A percentile compares a stretch with the other conserved stretches of the same genome.
These are phyloP conservation scores for Phaeosphaeriaceae sp. DNA, from an alignment of 2,329 filamentous ascomycete species.

Conservation along the genomic window DNA sequence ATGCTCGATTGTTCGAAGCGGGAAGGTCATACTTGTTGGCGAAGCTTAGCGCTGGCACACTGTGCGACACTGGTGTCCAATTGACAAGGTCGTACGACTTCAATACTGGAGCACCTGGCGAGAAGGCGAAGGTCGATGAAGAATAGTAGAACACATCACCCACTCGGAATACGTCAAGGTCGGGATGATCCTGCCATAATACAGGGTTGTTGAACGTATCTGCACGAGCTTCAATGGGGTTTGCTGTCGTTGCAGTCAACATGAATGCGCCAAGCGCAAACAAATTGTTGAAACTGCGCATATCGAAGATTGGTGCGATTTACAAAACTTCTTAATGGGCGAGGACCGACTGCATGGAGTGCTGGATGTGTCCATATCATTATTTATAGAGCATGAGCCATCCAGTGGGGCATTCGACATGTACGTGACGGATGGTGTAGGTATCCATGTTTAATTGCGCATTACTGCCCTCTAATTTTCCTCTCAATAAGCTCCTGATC, in stretches of 20 bases:
- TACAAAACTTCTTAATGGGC: no score
- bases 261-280: background rate
- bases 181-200: conserved; percentile 63
- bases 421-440: background rate
- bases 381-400: no score
- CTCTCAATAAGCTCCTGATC: background rate
- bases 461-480: background rate
- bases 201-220: conserved; percentile 57
- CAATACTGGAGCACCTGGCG: conserved; percentile 63
- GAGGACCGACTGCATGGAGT: no score
- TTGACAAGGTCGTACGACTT: conserved; percentile 62
- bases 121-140: conserved; percentile 64
- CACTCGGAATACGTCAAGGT: conserved; percentile 61
- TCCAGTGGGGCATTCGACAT: no score
- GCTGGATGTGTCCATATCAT: no score
- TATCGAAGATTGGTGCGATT: background rate
- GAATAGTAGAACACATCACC: conserved; percentile 61
- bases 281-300: background rate
- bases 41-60: conserved; percentile 48
- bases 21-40: conserved; percentile 57
- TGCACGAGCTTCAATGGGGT: conserved; percentile 10
- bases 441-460: background rate
- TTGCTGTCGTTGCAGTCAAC: background rate
- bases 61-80: conserved; percentile 53
- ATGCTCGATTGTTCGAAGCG: conserved; percentile 50